Percentiles rank a stretch among this genome's conserved stretches.
These are phyloP conservation scores for Pythium utonaiense DNA, from an alignment of 352 stramenopile species.

Conservation along the genomic window DNA sequence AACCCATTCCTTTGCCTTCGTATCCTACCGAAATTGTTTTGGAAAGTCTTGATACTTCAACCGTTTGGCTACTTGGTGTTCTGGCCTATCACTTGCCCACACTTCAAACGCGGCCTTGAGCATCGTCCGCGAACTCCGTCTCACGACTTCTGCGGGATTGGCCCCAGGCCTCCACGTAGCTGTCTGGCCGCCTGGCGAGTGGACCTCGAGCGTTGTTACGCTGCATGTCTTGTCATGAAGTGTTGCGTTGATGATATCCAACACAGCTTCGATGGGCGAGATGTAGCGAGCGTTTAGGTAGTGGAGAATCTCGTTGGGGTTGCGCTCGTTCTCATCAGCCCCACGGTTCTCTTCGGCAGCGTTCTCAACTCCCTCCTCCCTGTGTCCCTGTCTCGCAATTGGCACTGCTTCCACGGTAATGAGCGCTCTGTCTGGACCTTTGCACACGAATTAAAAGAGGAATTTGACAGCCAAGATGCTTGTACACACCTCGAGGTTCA, in stretches of 20 bases:
- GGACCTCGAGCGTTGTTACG: not conserved
- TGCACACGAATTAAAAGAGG: constrained; percentile 28
- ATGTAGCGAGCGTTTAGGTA: not conserved
- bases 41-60: not conserved
- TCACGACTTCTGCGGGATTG: not conserved
- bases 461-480: constrained; percentile 42
- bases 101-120: not conserved
- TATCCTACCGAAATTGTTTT: not conserved
- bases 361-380: not conserved
- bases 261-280: not conserved
- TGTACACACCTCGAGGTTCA: constrained; percentile 48
- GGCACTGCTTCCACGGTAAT: not conserved
- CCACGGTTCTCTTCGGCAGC: not conserved
- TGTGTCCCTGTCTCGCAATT: not conserved
- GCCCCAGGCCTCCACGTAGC: not conserved
- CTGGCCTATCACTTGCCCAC: not conserved
- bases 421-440: not conserved
- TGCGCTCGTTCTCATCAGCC: not conserved
- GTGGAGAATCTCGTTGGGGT: not conserved
- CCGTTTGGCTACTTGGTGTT: not conserved
- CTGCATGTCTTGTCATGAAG: not conserved
- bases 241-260: not conserved
- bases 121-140: not conserved
- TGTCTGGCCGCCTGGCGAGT: not conserved
- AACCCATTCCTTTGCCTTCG: not conserved